phyloP scores from a whole-genome alignment of 345 rosid species.

The Murraya paniculata region DNA sequence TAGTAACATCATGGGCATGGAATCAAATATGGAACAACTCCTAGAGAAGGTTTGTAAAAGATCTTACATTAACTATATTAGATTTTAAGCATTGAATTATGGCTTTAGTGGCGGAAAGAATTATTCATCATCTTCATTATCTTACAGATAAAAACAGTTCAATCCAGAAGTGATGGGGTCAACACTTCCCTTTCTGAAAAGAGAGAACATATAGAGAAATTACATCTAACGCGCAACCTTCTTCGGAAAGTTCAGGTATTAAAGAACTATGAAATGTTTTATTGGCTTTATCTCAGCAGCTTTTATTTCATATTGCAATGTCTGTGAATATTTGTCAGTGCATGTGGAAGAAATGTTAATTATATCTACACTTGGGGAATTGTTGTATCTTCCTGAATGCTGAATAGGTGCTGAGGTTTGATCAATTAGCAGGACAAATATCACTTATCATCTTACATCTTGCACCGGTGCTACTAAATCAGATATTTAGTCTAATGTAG shows the following conservation, averaged over 20 bases:
- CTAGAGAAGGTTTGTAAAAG: slow-evolving; percentile 65
- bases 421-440: background rate
- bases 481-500: background rate
- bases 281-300: slow-evolving; percentile 1
- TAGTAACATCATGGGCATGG: slow-evolving; percentile 95
- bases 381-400: background rate
- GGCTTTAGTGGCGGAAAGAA: background rate
- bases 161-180: slow-evolving; percentile 96
- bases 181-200: slow-evolving; percentile 88
- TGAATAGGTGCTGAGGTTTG: background rate
- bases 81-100: background rate
- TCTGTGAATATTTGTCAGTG: background rate
- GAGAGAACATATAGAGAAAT: slow-evolving; percentile 96
- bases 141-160: slow-evolving; percentile 88
- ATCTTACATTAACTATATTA: background rate
- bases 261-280: background rate
- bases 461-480: background rate
- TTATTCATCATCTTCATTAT: slow-evolving; percentile 2
- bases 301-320: background rate
- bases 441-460: background rate
- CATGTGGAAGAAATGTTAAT: background rate
- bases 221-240: slow-evolving; percentile 91
- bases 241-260: slow-evolving; percentile 97
- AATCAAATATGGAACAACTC: slow-evolving; percentile 90
- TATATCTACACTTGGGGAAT: background rate